A percentile compares a stretch with the other conserved stretches of the same genome.
phyloP scores from a whole-genome alignment of 2,329 filamentous ascomycete species.

The Aspergillus quadricinctus region DNA sequence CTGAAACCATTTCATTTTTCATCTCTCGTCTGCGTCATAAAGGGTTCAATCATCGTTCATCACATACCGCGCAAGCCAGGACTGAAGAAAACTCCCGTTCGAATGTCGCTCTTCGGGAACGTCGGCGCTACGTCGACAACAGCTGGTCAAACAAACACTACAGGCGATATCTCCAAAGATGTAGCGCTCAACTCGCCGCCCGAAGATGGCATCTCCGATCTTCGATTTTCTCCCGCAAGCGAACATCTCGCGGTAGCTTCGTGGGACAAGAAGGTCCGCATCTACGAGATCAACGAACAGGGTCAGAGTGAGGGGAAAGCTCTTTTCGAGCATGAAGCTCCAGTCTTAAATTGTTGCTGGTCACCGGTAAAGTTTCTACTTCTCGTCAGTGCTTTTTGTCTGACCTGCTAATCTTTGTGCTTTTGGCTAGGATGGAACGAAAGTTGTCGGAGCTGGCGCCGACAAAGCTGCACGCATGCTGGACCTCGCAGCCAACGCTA shows the following conservation, averaged over 20 bases:
- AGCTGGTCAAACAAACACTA: conserved; percentile 59
- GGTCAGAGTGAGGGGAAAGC: conserved; percentile 82
- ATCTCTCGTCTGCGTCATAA: not conserved
- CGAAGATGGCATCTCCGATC: conserved; percentile 82
- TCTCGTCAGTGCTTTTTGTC: conserved; percentile 2
- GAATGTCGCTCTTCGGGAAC: conserved; percentile 51
- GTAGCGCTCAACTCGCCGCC: conserved; percentile 73
- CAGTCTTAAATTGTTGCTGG: conserved; percentile 81
- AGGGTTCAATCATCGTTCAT: not conserved
- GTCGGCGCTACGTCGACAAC: conserved; percentile 48
- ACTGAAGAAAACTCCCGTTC: conserved; percentile 7
- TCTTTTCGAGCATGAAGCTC: conserved; percentile 77
- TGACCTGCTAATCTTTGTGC: conserved; percentile 2
- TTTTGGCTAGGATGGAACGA: conserved; percentile 71
- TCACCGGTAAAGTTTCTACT: conserved; percentile 63
- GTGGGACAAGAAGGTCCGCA: conserved; percentile 97
- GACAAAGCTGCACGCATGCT: conserved; percentile 88
- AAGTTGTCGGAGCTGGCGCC: conserved; percentile 80
- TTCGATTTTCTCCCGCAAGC: conserved; percentile 71
- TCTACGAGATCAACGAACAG: conserved; percentile 80
- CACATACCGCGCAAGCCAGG: not conserved
- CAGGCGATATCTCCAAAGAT: conserved; percentile 88
- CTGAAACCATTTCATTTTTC: not conserved
- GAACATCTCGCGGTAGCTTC: conserved; percentile 87
- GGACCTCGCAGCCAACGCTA: conserved; percentile 62